Evolutionary conservation across 306 rosid genomes (phyloP), one percentile per base, ranked within the genome.

Genomic region (Sechiopsis laciniata): DNA sequence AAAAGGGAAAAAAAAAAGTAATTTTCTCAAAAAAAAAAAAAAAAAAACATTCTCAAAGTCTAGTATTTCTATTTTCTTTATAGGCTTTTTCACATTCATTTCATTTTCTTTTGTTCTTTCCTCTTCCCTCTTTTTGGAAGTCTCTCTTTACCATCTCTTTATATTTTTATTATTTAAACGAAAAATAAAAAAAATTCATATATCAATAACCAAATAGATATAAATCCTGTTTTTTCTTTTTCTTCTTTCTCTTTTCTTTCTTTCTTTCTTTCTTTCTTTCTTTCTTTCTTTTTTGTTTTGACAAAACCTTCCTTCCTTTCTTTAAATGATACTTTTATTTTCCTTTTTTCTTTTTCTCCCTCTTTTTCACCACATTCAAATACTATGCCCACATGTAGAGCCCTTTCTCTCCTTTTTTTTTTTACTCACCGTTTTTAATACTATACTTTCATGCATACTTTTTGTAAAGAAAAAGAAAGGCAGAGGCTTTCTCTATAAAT

Each of bases 71-170:
- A 29, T 26, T 16, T 15, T 40, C 37, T 63, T 35, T 35, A 5
- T 83, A 85, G 78, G 77, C 80, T 82, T 74, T 74, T 79, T 80
- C 71, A 59, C 78, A 78, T 79, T 80, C 75, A 22, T 79, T 80
- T 79, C 74, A 63, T 73, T 56, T 52, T 80, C 77, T 54, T 37
- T 37, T 7, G 45, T 7, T 37, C 45, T 37, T 37, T 37, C 8
- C 45, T 37, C 45, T 37, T 5, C 8, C 45, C 45, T 37, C 45
- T 37, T 87, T 88, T 90, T 84, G 93, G 96, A 90, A 88, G 90
- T 83, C 85, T 92, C 37, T 13, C 67, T 73, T 73, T 56, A 7
- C 37, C 45, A 57, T 6, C 54, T 75, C 55, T 63, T 9, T 46
- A 37, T 7, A 37, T 7, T 37, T 37, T 37, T 5, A 7, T 37